Evolutionary conservation across 208 protist species (phyloP), one percentile per base, ranked within the genome.

Genomic region (Trypanosoma mega): DNA sequence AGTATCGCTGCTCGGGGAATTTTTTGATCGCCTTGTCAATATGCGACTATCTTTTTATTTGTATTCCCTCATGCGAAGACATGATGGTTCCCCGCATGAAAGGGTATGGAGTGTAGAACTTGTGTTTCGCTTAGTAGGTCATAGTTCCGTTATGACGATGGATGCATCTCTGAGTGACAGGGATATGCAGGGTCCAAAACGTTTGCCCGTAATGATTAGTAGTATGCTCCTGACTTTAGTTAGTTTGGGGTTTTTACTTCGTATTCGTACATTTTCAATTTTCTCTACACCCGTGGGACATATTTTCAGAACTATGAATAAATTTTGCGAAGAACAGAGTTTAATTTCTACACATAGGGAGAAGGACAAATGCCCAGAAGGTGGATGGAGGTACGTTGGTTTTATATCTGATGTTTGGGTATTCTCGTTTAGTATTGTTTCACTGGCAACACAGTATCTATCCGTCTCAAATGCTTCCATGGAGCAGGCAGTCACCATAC

Each of bases 141-240:
- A 82, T 71, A 75, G 61, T 30, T 71, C 75, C 9, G 71, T 73
- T 29, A 69, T 86, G 62, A 69, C 41, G 21, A 82, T 82, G 72
- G 45, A 23, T 8, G 44, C 33, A 21, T 62, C 59, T 16, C 33
- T 77, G 16, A 27, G 62, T 43, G 51, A 30, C 41, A 31, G 51
- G 2, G 63, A 63, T n/a, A 45, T 47, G 31, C 44, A 49, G 41
- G 41, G 37, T 23, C 30, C 63, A 20, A 23, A 68, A 33, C 56
- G 52, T 45, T 26, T 77, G 24, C 72, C 72, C 21, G 29, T 72
- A 7, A 56, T 77, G n/a, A 72, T 72, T 29, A 57, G 52, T 29
- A 63, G 30, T 44, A 16, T 52, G 5, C 26, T 77, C 16, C 47
- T 68, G 3, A 53, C 68, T 29, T 26, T 68, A 3, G 59, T 70